A percentile compares a stretch with the other conserved stretches of the same genome.
Conservation (phyloP, 192 early-diverging fungal species). For the Backusella circina region DNA sequence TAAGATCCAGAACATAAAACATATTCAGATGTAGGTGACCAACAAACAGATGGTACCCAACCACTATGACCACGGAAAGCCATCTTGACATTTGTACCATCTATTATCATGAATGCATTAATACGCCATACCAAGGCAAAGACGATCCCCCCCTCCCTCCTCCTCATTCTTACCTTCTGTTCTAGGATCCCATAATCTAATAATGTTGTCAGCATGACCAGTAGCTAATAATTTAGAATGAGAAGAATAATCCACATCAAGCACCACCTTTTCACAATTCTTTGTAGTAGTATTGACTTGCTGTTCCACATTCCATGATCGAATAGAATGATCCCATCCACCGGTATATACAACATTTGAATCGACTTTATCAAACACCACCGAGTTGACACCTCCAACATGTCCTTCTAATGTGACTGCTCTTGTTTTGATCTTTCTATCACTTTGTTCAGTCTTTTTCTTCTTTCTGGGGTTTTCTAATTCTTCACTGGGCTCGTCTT, state of each 20-base stretch:
- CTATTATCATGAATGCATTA: conserved; percentile 25
- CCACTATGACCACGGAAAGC: conserved; percentile 73
- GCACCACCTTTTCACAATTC: conserved; percentile 86
- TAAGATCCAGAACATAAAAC: conserved; percentile 82
- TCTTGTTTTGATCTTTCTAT: conserved; percentile 40
- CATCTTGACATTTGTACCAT: conserved; percentile 73
- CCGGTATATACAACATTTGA: conserved; percentile 73
- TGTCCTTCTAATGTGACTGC: conserved; percentile 61
- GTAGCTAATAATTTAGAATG: conserved; percentile 74
- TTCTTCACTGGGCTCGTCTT: conserved; percentile 40
- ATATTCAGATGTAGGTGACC: conserved; percentile 75
- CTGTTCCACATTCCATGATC: conserved; percentile 85
- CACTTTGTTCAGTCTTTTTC: conserved; percentile 48
- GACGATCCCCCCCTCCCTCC: too few relatives aligned
- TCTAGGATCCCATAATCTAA: conserved; percentile 92
- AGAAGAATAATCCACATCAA: conserved; percentile 68
- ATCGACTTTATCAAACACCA: conserved; percentile 64
- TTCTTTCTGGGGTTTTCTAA: conserved; percentile 32
- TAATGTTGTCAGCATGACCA: conserved; percentile 78
- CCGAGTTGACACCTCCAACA: conserved; percentile 68
- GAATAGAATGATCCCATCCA: conserved; percentile 92
- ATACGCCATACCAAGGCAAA: too few relatives aligned
- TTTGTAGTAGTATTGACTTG: conserved; percentile 73
- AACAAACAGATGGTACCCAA: conserved; percentile 82
- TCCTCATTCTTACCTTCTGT: conserved; percentile 50